These are phyloP conservation scores for Mycena leptocephala DNA, from an alignment of 768 basidiomycete species.

Conservation along the genomic window DNA sequence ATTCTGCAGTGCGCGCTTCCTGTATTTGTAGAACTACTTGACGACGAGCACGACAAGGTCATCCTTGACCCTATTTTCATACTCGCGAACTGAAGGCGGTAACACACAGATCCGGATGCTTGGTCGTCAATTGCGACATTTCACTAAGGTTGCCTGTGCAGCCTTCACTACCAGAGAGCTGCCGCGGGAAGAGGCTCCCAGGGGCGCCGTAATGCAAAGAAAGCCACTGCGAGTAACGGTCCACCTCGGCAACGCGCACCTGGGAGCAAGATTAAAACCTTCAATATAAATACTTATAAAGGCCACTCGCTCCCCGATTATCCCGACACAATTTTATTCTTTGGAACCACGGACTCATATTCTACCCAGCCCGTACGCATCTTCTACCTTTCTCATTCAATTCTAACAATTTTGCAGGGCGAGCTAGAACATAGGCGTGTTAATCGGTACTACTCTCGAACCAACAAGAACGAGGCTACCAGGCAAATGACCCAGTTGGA, in stretches of 20 bases:
- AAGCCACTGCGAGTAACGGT: constrained; percentile 12
- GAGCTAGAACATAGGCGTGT: constrained; percentile 54
- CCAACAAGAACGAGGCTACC: constrained; percentile 46
- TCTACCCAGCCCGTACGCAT: constrained; percentile 49
- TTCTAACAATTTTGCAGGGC: constrained; percentile 41
- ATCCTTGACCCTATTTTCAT: constrained; percentile 45
- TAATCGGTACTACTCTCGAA: constrained; percentile 52
- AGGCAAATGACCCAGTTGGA: constrained; percentile 44
- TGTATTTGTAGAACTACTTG: constrained; percentile 54
- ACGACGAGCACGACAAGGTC: constrained; percentile 36
- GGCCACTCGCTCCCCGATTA: constrained; percentile 48
- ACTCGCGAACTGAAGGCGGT: constrained; percentile 45
- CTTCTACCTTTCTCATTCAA: neutral
- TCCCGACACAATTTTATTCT: constrained; percentile 31
- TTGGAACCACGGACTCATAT: constrained; percentile 50
- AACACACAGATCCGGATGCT: constrained; percentile 43
- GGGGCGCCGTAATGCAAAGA: constrained; percentile 25
- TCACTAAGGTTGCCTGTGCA: constrained; percentile 39
- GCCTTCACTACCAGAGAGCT: constrained; percentile 49
- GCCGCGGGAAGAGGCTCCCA: constrained; percentile 46
- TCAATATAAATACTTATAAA: constrained; percentile 41
- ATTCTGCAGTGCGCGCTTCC: constrained; percentile 53
- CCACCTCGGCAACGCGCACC: neutral
- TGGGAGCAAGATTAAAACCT: constrained; percentile 21
- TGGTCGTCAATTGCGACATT: constrained; percentile 41